Base-by-base conservation (phyloP, 805 yeast genomes). In the Sugiyamaella smithiae region DNA sequence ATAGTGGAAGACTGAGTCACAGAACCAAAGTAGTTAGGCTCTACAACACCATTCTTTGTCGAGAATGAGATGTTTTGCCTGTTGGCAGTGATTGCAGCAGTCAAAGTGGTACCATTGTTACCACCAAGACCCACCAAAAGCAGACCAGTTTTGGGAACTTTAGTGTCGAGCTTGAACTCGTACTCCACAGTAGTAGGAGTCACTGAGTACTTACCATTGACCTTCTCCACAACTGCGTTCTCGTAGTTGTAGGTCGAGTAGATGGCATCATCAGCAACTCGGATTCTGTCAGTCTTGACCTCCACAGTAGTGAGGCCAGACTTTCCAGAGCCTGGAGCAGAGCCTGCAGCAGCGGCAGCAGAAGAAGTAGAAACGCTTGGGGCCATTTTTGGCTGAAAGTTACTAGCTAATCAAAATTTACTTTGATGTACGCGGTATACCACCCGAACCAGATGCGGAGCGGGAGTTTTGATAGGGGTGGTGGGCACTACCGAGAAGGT, bases 71-170 rank as follows among this genome's bases (percentile, higher is more conserved):
- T 67, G 54, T 85, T 77, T 66, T 86, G 76, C 62, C 84, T 88
- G 75, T 90, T 90, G 52, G 97, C 96, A 57, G 85, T 78, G 45
- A 83, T 75, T 7, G 97, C 84, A 40, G 91, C 89, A 47, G 89
- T 80, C 56, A 91, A 76, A 11, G 98, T 90, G 51, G 97, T 78
- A 68, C 97, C 98, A 65, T 90, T 90, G 76, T 90, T 90, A 69
- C 98, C 98, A 60, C 97, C 97, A 57, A 90, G 76, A 59, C 98
- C 98, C 29, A 90, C 97, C 54, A 91, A 76, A 81, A 90, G 70
- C 55, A 90, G 74, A 60, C 98, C 98, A 43, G 88, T 77, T 68
- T 84, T 88, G 59, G 96, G 96, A 38, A 83, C 80, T 49, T 75
- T 76, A 65, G 87, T 76, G 59, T 88, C 95, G 45, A 87, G 83